Evolutionary conservation across 805 yeast species (phyloP).

Genomic region (Pichia ethanolica): DNA sequence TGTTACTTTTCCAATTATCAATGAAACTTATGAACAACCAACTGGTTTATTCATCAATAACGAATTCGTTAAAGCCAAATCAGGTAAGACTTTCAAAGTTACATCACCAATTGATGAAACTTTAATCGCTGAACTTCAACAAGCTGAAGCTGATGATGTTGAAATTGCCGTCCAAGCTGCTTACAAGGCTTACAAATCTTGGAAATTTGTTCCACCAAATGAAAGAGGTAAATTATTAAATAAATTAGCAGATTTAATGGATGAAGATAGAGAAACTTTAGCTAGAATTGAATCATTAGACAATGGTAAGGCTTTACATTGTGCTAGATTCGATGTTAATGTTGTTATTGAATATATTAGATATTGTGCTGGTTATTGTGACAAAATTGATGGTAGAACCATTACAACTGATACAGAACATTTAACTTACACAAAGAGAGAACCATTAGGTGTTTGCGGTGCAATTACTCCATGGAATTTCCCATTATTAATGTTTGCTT

Average conservation of each 20-base stretch:
- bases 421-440: conserved; percentile 59
- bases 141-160: conserved; percentile 55
- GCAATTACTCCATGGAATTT: conserved; percentile 84
- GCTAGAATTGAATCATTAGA: conserved; percentile 67
- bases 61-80: conserved; percentile 43
- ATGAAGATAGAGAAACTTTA: conserved; percentile 52
- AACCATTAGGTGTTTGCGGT: conserved; percentile 78
- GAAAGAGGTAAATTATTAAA: conserved; percentile 44
- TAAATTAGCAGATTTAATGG: conserved; percentile 65
- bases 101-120: conserved; percentile 48
- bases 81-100: conserved; percentile 45
- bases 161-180: conserved; percentile 67
- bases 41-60: conserved; percentile 54
- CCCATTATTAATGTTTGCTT: conserved; percentile 71
- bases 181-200: conserved; percentile 48
- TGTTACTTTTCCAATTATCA: conserved; percentile 64
- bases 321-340: conserved; percentile 63
- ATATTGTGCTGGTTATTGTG: conserved; percentile 69
- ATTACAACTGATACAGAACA: conserved; percentile 58
- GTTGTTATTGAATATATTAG: conserved; percentile 57
- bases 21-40: conserved; percentile 44
- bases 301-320: conserved; percentile 66
- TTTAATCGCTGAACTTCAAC: conserved; percentile 42
- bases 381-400: conserved; percentile 57
- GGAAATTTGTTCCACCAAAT: conserved; percentile 55